A percentile compares a stretch with the other conserved stretches of the same genome.
phyloP scores from a whole-genome alignment of 176 grass and related monocot genomes.

The Themeda triandra region DNA sequence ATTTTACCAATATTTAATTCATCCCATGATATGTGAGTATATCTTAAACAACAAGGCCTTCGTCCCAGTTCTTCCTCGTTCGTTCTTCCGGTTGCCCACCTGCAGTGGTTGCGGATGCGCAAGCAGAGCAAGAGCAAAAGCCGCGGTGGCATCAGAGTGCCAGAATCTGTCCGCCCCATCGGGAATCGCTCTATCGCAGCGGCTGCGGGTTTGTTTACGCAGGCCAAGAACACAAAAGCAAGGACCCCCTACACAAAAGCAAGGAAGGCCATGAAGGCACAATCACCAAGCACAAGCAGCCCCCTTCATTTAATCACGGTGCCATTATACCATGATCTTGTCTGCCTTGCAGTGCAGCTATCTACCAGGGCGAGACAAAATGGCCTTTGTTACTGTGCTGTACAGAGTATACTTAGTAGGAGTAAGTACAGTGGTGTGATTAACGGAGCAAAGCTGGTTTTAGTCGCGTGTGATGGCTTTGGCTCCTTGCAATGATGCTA shows the following conservation, averaged over 20 bases:
- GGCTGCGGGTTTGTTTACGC: background rate
- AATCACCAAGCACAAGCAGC: background rate
- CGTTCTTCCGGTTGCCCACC: too few species aligned
- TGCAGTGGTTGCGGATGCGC: background rate
- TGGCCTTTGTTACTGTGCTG: background rate
- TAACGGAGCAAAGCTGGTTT: too few species aligned
- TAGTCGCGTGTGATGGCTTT: too few species aligned
- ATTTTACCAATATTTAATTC: too few species aligned
- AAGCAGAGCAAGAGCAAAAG: background rate
- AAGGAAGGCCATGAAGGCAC: background rate
- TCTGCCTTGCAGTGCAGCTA: background rate
- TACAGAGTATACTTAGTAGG: background rate
- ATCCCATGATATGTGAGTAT: too few species aligned
- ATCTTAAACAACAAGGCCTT: too few species aligned
- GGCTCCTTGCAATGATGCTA: too few species aligned
- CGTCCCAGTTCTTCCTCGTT: too few species aligned
- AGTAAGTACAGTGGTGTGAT: too few species aligned
- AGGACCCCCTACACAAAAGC: background rate
- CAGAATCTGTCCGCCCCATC: constrained; percentile 12
- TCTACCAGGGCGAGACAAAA: background rate
- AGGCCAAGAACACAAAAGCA: constrained; percentile 5
- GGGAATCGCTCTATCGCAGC: too few species aligned
- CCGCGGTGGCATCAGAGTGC: background rate
- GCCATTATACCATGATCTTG: constrained; percentile 29
- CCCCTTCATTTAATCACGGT: constrained; percentile 21